A percentile compares a stretch with the other conserved stretches of the same genome.
Evolutionary conservation across 2,329 filamentous ascomycete species (phyloP).

Genomic region (Penicillium brasilianum): DNA sequence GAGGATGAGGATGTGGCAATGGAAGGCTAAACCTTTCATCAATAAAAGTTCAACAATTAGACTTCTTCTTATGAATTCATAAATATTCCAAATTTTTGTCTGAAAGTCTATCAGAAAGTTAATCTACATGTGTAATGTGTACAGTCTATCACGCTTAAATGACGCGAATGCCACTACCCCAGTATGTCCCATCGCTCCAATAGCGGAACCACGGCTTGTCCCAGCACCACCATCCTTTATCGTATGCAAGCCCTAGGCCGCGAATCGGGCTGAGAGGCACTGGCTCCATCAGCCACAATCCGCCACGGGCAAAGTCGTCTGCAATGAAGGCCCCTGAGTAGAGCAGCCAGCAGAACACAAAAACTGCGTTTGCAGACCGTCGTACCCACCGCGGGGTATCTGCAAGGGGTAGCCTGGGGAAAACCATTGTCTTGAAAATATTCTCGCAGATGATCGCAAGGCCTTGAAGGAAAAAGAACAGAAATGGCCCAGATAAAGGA

Average conservation of each 20-base stretch:
- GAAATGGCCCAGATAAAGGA: slow-evolving; percentile 58
- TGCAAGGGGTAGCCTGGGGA: slow-evolving; percentile 38
- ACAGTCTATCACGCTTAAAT: slow-evolving; percentile 27
- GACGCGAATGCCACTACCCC: slow-evolving; percentile 57
- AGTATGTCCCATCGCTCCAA: slow-evolving; percentile 68
- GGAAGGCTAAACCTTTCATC: slow-evolving; percentile 23
- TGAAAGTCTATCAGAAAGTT: not conserved
- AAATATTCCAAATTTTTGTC: not conserved
- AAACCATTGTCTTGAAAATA: slow-evolving; percentile 44
- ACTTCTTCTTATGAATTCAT: not conserved
- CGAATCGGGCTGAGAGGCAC: slow-evolving; percentile 76
- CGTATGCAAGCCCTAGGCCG: slow-evolving; percentile 65
- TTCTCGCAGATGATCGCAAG: slow-evolving; percentile 69
- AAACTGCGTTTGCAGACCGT: slow-evolving; percentile 64
- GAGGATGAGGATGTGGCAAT: slow-evolving; percentile 32
- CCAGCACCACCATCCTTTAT: slow-evolving; percentile 73
- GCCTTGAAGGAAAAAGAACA: slow-evolving; percentile 76
- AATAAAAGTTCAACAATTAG: not conserved
- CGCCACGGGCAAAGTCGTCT: slow-evolving; percentile 75
- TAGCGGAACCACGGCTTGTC: slow-evolving; percentile 60
- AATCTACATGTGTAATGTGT: not conserved
- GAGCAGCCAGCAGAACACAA: slow-evolving; percentile 70
- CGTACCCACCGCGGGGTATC: slow-evolving; percentile 54
- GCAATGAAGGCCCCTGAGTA: slow-evolving; percentile 68
- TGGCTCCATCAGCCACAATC: slow-evolving; percentile 81